phyloP scores from a whole-genome alignment of 2,329 filamentous ascomycete species.

The Verticillium zaregamsianum region DNA sequence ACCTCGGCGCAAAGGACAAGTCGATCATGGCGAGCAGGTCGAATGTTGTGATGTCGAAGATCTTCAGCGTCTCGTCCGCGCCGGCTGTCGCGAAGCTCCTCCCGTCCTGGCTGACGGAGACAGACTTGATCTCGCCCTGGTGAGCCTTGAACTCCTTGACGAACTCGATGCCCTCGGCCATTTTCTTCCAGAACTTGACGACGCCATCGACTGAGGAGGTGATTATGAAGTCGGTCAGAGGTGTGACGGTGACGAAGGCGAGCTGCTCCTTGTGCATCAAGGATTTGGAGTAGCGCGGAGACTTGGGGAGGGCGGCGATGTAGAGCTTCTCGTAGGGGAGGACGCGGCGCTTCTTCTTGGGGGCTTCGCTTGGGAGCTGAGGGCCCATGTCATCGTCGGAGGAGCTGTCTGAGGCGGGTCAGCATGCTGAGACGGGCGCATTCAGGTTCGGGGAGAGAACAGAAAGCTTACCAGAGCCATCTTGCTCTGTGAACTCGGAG shows the following conservation, averaged over 20 bases:
- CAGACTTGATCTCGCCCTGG: constrained; percentile 74
- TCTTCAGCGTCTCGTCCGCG: constrained; percentile 71
- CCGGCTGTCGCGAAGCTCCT: constrained; percentile 91
- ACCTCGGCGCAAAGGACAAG: constrained; percentile 70
- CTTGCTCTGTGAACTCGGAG: constrained; percentile 46
- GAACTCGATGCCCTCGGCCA: constrained; percentile 85
- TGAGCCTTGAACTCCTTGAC: constrained; percentile 98
- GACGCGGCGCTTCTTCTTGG: constrained; percentile 81
- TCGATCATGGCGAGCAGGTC: constrained; percentile 79
- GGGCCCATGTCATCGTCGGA: constrained; percentile 93
- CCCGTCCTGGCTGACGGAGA: constrained; percentile 84
- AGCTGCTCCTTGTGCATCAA: constrained; percentile 98
- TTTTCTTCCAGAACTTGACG: constrained; percentile 99
- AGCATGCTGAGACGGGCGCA: neutral
- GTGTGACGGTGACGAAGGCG: constrained; percentile 82
- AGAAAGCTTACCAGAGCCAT: constrained; percentile 33
- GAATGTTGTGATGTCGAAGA: constrained; percentile 81
- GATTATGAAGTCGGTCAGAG: constrained; percentile 89
- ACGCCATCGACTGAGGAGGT: constrained; percentile 93
- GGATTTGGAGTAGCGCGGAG: constrained; percentile 83
- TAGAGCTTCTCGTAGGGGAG: constrained; percentile 95
- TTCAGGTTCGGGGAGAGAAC: constrained; percentile 2
- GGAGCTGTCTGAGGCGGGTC: constrained; percentile 51
- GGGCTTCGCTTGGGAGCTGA: constrained; percentile 73
- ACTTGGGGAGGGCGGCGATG: constrained; percentile 79